Conservation (phyloP, 768 basidiomycete genomes). For the Lentinula sp. region DNA sequence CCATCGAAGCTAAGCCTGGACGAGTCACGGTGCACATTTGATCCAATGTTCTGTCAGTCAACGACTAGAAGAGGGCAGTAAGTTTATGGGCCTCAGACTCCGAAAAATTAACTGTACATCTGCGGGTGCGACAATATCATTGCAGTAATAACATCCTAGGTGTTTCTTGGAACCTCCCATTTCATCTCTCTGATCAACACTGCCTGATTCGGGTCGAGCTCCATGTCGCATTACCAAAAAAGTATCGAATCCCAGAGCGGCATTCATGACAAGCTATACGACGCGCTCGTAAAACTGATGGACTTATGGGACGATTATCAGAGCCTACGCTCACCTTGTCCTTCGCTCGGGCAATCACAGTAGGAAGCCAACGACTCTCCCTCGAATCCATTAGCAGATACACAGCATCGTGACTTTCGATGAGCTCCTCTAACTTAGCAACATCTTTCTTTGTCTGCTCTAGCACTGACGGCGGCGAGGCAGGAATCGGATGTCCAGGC, state of each 20-base stretch:
- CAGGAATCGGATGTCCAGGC: constrained; percentile 91
- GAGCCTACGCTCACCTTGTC: constrained; percentile 54
- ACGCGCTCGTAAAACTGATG: not conserved
- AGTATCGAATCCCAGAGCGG: constrained; percentile 92
- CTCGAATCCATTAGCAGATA: constrained; percentile 98
- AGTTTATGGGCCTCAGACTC: not conserved
- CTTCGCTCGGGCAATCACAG: constrained; percentile 77
- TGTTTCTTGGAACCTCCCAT: constrained; percentile 17
- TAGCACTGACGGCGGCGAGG: constrained; percentile 34
- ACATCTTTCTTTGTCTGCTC: constrained; percentile 65
- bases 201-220: constrained; percentile 36
- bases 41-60: constrained; percentile 89
- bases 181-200: constrained; percentile 19
- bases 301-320: not conserved
- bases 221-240: constrained; percentile 98
- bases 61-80: constrained; percentile 19
- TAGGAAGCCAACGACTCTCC: constrained; percentile 95
- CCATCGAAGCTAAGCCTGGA: constrained; percentile 90
- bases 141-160: constrained; percentile 97
- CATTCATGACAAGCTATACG: constrained; percentile 81
- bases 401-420: constrained; percentile 83
- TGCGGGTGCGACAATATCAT: constrained; percentile 93
- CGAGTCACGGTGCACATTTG: constrained; percentile 99
- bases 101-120: constrained; percentile 53
- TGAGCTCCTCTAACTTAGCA: constrained; percentile 62